These are phyloP conservation scores for Naganishia sp. DNA, from an alignment of 1,284 basidiomycete species.

Conservation along the genomic window DNA sequence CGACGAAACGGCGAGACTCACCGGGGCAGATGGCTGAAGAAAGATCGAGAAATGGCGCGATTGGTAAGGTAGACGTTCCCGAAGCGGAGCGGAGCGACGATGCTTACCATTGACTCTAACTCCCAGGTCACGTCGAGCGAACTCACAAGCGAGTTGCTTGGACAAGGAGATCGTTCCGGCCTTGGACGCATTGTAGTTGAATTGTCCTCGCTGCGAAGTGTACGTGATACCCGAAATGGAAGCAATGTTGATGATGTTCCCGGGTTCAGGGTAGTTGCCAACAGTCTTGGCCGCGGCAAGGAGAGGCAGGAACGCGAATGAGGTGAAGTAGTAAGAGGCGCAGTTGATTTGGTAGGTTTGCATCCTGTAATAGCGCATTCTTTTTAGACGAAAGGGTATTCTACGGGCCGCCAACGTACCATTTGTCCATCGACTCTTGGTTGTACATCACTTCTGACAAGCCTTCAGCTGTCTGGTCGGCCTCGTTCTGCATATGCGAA, in stretches of 20 bases:
- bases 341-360: constrained; percentile 50
- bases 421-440: constrained; percentile 46
- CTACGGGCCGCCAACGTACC: constrained; percentile 36
- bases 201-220: constrained; percentile 49
- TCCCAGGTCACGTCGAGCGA: constrained; percentile 43
- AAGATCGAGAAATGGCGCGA: background rate
- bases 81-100: background rate
- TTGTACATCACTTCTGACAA: constrained; percentile 50
- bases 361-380: constrained; percentile 31
- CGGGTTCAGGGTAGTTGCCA: constrained; percentile 43
- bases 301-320: constrained; percentile 53
- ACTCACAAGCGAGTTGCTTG: constrained; percentile 46
- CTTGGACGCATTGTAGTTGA: constrained; percentile 50
- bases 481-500: constrained; percentile 29
- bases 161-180: constrained; percentile 46
- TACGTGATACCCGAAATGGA: constrained; percentile 45
- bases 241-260: constrained; percentile 51
- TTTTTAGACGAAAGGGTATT: background rate
- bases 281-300: constrained; percentile 46
- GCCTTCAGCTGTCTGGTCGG: constrained; percentile 48
- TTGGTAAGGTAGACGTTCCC: background rate
- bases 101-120: constrained; percentile 43
- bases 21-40: background rate
- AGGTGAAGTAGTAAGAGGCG: constrained; percentile 51
- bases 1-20: background rate